Evolutionary conservation across 116 monocot species (phyloP).

Genomic region (Cymodocea nodosa): DNA sequence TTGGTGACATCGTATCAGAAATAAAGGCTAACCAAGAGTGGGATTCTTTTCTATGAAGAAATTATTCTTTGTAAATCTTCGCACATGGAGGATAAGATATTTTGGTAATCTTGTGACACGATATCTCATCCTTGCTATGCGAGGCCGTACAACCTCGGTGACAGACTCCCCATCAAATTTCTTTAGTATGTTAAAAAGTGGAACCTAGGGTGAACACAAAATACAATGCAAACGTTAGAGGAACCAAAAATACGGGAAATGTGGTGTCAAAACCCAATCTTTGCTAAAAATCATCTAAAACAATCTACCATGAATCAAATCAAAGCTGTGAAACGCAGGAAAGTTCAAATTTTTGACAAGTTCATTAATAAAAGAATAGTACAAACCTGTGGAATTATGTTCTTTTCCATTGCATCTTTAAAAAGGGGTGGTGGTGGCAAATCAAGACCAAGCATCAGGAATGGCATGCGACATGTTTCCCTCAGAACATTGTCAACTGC

Average conservation of each 20-base stretch:
- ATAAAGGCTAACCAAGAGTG: conserved; percentile 53
- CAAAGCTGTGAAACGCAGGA: background rate
- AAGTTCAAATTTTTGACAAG: background rate
- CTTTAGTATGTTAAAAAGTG: conserved; percentile 91
- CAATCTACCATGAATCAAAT: too few species aligned
- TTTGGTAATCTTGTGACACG: conserved; percentile 79
- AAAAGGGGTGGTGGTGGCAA: conserved; percentile 98
- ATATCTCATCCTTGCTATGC: conserved; percentile 89
- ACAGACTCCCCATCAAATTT: conserved; percentile 94
- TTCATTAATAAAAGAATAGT: background rate
- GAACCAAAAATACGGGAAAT: too few species aligned
- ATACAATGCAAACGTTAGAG: background rate
- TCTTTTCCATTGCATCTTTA: conserved; percentile 99
- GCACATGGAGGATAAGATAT: conserved; percentile 94
- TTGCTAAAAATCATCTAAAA: too few species aligned
- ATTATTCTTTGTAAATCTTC: conserved; percentile 92
- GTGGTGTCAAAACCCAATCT: too few species aligned
- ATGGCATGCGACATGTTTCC: conserved; percentile 75
- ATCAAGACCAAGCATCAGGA: conserved; percentile 97
- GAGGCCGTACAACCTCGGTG: conserved; percentile 90
- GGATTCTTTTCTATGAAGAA: conserved; percentile 95
- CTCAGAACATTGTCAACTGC: conserved; percentile 23
- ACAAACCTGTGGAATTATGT: conserved; percentile 94
- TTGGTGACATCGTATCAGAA: background rate
- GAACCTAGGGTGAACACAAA: conserved; percentile 36